A percentile compares a stretch with the other conserved stretches of the same genome.
Conservation (phyloP, 495 filamentous ascomycete genomes). For the Trichoderma orchidacearum region DNA sequence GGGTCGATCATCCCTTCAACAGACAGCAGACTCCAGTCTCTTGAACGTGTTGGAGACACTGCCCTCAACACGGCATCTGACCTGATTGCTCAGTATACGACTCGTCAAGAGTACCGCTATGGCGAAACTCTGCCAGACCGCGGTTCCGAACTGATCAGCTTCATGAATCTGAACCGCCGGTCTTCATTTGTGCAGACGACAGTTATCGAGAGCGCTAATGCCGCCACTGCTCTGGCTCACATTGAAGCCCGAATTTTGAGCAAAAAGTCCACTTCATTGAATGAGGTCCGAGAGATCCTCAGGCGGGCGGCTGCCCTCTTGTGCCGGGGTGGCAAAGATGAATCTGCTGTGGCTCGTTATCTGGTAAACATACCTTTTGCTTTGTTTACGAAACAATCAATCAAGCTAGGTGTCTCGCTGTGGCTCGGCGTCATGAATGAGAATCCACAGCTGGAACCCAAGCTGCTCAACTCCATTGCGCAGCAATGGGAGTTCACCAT, state of each 20-base stretch:
- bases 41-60: constrained; percentile 55
- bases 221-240: constrained; percentile 44
- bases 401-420: constrained; percentile 86
- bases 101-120: constrained; percentile 82
- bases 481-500: constrained; percentile 78
- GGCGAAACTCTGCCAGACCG: constrained; percentile 54
- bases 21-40: constrained; percentile 69
- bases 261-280: constrained; percentile 52
- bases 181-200: constrained; percentile 24
- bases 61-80: constrained; percentile 84
- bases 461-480: constrained; percentile 68
- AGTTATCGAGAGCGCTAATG: constrained; percentile 37
- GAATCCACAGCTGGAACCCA: constrained; percentile 74
- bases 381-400: constrained; percentile 85
- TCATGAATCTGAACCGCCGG: constrained; percentile 36
- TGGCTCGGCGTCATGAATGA: constrained; percentile 97
- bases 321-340: constrained; percentile 57
- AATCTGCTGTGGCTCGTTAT: constrained; percentile 65
- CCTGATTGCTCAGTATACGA: constrained; percentile 95
- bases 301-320: constrained; percentile 73
- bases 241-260: constrained; percentile 54
- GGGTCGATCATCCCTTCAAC: constrained; percentile 75
- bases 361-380: constrained; percentile 84
- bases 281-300: constrained; percentile 65
- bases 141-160: constrained; percentile 45